phyloP scores from a whole-genome alignment of 2,329 filamentous ascomycete genomes.

The Claviceps arundinis region DNA sequence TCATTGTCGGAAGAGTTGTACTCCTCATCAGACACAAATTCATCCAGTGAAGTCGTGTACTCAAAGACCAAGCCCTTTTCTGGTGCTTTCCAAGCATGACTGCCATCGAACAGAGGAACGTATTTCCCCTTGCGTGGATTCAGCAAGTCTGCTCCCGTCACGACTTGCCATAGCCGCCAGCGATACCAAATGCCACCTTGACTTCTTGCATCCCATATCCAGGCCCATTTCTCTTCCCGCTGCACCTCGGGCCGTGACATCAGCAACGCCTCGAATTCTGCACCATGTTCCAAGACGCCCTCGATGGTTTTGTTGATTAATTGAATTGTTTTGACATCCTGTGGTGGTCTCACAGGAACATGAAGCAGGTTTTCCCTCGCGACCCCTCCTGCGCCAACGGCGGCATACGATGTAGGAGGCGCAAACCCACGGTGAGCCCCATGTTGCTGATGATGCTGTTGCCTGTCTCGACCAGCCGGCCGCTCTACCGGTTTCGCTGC shows the following conservation, averaged over 20 bases:
- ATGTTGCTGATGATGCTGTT: conserved; percentile 28
- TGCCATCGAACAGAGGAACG: conserved; percentile 60
- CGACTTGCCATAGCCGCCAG: conserved; percentile 77
- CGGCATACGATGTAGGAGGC: conserved; percentile 56
- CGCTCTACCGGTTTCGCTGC: conserved; percentile 56
- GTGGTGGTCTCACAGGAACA: conserved; percentile 61
- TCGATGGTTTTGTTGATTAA: conserved; percentile 85
- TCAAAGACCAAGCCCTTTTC: conserved; percentile 63
- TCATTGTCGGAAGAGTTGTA: conserved; percentile 84
- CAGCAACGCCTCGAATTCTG: conserved; percentile 80
- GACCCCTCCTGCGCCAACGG: conserved; percentile 27
- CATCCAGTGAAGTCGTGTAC: conserved; percentile 60
- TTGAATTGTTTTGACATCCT: conserved; percentile 63
- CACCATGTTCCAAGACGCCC: conserved; percentile 61
- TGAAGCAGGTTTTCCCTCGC: conserved; percentile 40
- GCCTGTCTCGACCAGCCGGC: conserved; percentile 14
- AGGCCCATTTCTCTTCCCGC: conserved; percentile 79
- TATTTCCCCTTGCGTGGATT: conserved; percentile 36
- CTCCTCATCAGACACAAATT: conserved; percentile 71
- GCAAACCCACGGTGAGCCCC: conserved; percentile 52
- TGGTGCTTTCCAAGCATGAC: conserved; percentile 65
- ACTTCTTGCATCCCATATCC: conserved; percentile 79
- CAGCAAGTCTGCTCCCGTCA: conserved; percentile 47
- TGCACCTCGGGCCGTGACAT: conserved; percentile 81
- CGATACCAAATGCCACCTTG: conserved; percentile 79